Evolutionary conservation across 2,329 filamentous ascomycete genomes (phyloP).

Genomic region (Aureobasidium sp.): DNA sequence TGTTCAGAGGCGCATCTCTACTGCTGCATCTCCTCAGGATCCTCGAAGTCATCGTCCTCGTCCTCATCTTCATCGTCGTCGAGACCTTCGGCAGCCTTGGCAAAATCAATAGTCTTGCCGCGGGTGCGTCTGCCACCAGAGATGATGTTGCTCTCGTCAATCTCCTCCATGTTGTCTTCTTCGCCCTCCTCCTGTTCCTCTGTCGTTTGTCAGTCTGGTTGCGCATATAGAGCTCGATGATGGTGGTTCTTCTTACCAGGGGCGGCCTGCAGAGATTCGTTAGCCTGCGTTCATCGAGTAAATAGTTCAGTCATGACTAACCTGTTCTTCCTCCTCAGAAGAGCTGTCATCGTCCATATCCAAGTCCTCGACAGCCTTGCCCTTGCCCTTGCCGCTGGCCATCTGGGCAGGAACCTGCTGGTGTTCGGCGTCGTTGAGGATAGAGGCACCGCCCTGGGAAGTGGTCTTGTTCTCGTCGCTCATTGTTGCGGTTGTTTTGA

Average conservation of each 20-base stretch:
- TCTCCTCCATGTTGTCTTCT: conserved; percentile 79
- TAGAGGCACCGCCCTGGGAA: conserved; percentile 19
- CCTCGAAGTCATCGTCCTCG: conserved; percentile 64
- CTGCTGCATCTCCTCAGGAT: conserved; percentile 63
- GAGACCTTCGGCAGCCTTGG: conserved; percentile 77
- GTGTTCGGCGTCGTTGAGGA: conserved; percentile 22
- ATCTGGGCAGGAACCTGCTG: conserved; percentile 31
- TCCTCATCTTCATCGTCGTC: conserved; percentile 70
- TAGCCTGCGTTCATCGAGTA: conserved; percentile 14
- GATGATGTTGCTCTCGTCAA: conserved; percentile 85
- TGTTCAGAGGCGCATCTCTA: conserved; percentile 4
- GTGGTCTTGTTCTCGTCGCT: conserved; percentile 23
- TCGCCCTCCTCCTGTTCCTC: conserved; percentile 61
- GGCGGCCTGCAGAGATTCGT: background rate
- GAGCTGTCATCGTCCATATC: conserved; percentile 63
- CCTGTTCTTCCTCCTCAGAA: conserved; percentile 61
- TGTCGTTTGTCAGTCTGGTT: background rate
- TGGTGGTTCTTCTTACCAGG: conserved; percentile 11
- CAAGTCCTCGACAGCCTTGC: conserved; percentile 52
- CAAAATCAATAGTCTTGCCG: conserved; percentile 86
- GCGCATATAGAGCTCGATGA: background rate
- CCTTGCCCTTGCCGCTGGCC: conserved; percentile 75
- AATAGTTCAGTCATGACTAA: background rate
- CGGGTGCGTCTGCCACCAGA: conserved; percentile 73
- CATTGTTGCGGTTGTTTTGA: conserved; percentile 20